A percentile compares a stretch with the other conserved stretches of the same genome.
Evolutionary conservation across 164 flowering plant species (phyloP).

Genomic region (grape (Vitis vinifera)): DNA sequence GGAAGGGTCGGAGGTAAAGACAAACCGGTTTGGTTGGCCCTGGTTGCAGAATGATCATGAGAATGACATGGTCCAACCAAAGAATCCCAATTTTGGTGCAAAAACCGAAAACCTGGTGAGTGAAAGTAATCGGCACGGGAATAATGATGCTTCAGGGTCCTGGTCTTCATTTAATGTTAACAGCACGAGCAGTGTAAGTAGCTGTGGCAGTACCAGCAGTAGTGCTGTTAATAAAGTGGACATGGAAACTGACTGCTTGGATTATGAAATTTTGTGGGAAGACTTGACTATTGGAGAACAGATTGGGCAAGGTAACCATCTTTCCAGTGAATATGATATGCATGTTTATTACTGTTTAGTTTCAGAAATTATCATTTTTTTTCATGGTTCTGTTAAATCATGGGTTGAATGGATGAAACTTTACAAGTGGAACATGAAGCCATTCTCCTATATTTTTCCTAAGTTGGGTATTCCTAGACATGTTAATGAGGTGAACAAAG

Average conservation of each 20-base stretch:
- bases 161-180: slow-evolving; percentile 82
- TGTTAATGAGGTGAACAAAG: not conserved
- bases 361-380: not conserved
- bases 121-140: slow-evolving; percentile 42
- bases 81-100: slow-evolving; percentile 21
- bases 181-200: slow-evolving; percentile 90
- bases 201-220: slow-evolving; percentile 85
- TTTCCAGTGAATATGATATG: slow-evolving; percentile 2
- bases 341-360: not conserved
- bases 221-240: slow-evolving; percentile 76
- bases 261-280: slow-evolving; percentile 95
- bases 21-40: slow-evolving; percentile 52
- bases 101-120: slow-evolving; percentile 45
- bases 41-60: slow-evolving; percentile 65
- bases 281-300: slow-evolving; percentile 91
- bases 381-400: not conserved
- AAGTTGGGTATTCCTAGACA: no score
- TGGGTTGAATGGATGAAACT: not conserved
- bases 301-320: slow-evolving; percentile 83
- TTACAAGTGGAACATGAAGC: not conserved
- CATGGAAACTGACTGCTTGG: slow-evolving; percentile 72
- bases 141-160: slow-evolving; percentile 76
- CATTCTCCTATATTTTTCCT: not conserved
- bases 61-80: slow-evolving; percentile 40
- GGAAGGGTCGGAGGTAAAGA: slow-evolving; percentile 49